Percentiles rank a stretch among this genome's conserved stretches.
phyloP scores from a whole-genome alignment of 2,329 filamentous ascomycete genomes.

The Penicillium sumatraense region DNA sequence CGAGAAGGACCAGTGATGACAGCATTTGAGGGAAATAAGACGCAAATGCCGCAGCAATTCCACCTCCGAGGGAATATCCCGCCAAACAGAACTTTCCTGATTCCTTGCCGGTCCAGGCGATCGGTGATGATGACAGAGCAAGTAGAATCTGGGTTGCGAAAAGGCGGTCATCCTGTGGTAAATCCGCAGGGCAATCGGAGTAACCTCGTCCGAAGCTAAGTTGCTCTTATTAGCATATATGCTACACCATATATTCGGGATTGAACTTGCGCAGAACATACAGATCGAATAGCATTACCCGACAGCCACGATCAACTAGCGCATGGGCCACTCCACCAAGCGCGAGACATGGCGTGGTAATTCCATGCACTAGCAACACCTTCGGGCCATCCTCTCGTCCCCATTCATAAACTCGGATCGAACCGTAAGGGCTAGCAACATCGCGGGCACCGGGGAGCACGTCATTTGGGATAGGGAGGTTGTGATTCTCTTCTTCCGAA shows the following conservation, averaged over 20 bases:
- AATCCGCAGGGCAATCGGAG: slow-evolving; percentile 68
- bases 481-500: slow-evolving; percentile 41
- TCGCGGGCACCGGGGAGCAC: slow-evolving; percentile 66
- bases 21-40: slow-evolving; percentile 71
- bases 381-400: slow-evolving; percentile 73
- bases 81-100: slow-evolving; percentile 68
- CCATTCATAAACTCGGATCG: slow-evolving; percentile 77
- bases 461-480: slow-evolving; percentile 69
- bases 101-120: slow-evolving; percentile 64
- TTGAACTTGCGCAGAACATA: slow-evolving; percentile 23
- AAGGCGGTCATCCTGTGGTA: slow-evolving; percentile 74
- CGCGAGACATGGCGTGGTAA: slow-evolving; percentile 76
- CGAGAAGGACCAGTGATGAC: slow-evolving; percentile 72
- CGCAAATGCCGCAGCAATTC: slow-evolving; percentile 71
- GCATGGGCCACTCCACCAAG: slow-evolving; percentile 68
- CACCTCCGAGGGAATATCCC: slow-evolving; percentile 81
- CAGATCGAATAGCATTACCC: slow-evolving; percentile 78
- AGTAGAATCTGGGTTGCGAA: slow-evolving; percentile 75
- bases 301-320: slow-evolving; percentile 68
- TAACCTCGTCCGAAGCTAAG: slow-evolving; percentile 69
- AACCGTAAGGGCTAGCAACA: slow-evolving; percentile 66
- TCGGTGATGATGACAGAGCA: slow-evolving; percentile 69
- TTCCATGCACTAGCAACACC: slow-evolving; percentile 78
- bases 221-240: background rate
- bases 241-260: background rate